phyloP scores from a whole-genome alignment of 306 rosid genomes.

The Glycine tomentella region DNA sequence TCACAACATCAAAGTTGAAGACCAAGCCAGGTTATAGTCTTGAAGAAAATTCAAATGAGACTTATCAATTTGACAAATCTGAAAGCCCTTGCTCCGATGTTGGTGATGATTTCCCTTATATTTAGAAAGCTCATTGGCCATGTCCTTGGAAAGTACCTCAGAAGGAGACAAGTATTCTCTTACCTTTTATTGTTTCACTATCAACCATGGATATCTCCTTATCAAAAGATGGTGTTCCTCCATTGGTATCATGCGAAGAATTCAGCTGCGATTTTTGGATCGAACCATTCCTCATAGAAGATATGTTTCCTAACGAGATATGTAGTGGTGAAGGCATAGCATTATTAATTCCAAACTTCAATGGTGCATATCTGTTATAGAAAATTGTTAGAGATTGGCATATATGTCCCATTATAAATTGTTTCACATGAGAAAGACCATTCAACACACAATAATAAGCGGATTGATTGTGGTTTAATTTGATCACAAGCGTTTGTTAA shows the following conservation, averaged over 20 bases:
- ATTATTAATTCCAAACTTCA: slow-evolving; percentile 3
- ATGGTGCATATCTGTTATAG: slow-evolving; percentile 30
- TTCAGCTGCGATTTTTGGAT: slow-evolving; percentile 62
- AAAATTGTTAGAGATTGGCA: background rate
- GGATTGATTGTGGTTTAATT: background rate
- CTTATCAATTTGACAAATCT: slow-evolving; percentile 1
- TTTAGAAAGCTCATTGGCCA: slow-evolving; percentile 54
- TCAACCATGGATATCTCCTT: no score
- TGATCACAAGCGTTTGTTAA: background rate
- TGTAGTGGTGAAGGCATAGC: slow-evolving; percentile 5
- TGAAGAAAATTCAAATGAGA: slow-evolving; percentile 18
- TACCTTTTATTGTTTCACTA: slow-evolving; percentile 1
- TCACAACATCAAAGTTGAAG: background rate
- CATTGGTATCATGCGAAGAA: slow-evolving; percentile 32
- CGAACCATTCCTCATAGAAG: slow-evolving; percentile 56
- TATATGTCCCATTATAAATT: background rate
- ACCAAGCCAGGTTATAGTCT: background rate
- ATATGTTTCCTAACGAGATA: background rate
- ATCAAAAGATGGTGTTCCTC: slow-evolving; percentile 15
- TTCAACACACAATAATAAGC: background rate
- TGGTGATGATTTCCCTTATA: background rate
- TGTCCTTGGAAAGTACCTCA: slow-evolving; percentile 37
- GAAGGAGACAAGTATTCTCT: slow-evolving; percentile 2
- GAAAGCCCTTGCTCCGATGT: slow-evolving; percentile 21
- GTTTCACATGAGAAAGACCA: background rate